These are phyloP conservation scores for Magnaporthiopsis rhizophila DNA, from an alignment of 2,329 filamentous ascomycete genomes.

Conservation along the genomic window DNA sequence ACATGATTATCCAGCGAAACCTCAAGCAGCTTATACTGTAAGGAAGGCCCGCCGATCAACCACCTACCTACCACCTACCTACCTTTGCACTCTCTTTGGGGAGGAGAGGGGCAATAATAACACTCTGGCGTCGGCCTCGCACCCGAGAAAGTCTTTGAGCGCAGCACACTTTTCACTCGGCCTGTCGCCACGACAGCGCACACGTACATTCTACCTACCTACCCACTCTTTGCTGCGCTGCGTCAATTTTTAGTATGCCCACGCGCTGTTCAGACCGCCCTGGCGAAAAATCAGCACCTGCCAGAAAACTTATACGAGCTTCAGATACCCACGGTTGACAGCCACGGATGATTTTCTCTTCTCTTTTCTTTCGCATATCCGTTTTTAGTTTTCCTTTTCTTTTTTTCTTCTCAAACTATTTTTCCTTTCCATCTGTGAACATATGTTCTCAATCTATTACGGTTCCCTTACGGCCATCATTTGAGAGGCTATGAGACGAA, in stretches of 20 bases:
- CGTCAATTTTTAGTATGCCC: background rate
- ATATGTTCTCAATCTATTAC: background rate
- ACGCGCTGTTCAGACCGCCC: background rate
- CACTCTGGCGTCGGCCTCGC: background rate
- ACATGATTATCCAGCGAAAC: constrained; percentile 82
- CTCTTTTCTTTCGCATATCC: background rate
- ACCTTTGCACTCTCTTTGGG: background rate
- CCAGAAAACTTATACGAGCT: background rate
- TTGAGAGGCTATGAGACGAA: background rate
- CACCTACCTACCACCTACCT: background rate
- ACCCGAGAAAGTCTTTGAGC: background rate
- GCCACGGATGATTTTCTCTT: background rate
- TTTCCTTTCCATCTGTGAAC: too few species aligned
- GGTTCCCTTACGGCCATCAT: background rate
- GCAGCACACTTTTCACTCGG: background rate
- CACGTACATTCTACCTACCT: background rate
- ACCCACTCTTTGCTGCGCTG: too few species aligned
- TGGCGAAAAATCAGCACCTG: background rate
- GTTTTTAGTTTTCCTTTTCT: background rate
- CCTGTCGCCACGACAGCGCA: background rate
- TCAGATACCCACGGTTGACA: background rate
- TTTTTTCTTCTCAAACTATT: background rate
- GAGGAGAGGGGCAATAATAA: background rate
- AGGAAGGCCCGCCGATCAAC: constrained; percentile 16
- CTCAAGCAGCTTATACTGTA: constrained; percentile 70